These are phyloP conservation scores for Syncephalastrum contaminatum DNA, from an alignment of 371 early-diverging fungal species.

Conservation along the genomic window DNA sequence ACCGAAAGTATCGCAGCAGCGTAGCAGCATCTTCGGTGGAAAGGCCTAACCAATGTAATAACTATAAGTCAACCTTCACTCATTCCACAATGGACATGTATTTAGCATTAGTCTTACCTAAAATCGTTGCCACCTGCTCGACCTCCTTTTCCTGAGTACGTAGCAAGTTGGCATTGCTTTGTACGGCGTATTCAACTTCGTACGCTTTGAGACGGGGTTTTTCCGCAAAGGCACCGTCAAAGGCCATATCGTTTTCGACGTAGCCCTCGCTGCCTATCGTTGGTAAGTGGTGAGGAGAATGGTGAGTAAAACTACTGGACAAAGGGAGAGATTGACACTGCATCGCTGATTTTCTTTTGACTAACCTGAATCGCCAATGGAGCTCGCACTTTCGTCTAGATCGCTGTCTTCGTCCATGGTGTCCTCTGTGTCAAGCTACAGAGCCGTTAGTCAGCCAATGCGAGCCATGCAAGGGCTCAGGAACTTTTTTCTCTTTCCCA, in stretches of 20 bases:
- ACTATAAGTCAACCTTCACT: background rate
- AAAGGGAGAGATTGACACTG: background rate
- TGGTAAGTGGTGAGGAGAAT: background rate
- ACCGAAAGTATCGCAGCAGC: slow-evolving; percentile 77
- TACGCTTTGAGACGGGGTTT: slow-evolving; percentile 37
- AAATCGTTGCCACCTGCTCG: slow-evolving; percentile 40
- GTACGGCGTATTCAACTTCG: slow-evolving; percentile 41
- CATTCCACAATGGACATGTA: background rate
- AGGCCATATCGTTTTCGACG: slow-evolving; percentile 29
- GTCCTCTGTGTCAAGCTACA: slow-evolving; percentile 19
- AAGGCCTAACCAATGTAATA: slow-evolving; percentile 46
- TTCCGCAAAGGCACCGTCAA: slow-evolving; percentile 34
- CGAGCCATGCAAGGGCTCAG: background rate
- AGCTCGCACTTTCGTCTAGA: slow-evolving; percentile 31
- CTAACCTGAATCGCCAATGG: slow-evolving; percentile 30
- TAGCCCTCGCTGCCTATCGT: slow-evolving; percentile 33
- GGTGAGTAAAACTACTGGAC: background rate
- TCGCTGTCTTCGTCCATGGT: slow-evolving; percentile 23
- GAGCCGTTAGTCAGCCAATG: background rate
- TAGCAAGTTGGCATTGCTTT: slow-evolving; percentile 23
- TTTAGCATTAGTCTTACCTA: slow-evolving; percentile 23
- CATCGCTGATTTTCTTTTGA: too few species aligned
- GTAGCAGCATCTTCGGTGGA: slow-evolving; percentile 60
- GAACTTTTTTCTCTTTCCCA: slow-evolving; percentile 2
- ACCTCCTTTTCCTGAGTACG: slow-evolving; percentile 42